Evolutionary conservation across 2,329 filamentous ascomycete genomes (phyloP).

Genomic region (Pseudovirgaria hyperparasitica): DNA sequence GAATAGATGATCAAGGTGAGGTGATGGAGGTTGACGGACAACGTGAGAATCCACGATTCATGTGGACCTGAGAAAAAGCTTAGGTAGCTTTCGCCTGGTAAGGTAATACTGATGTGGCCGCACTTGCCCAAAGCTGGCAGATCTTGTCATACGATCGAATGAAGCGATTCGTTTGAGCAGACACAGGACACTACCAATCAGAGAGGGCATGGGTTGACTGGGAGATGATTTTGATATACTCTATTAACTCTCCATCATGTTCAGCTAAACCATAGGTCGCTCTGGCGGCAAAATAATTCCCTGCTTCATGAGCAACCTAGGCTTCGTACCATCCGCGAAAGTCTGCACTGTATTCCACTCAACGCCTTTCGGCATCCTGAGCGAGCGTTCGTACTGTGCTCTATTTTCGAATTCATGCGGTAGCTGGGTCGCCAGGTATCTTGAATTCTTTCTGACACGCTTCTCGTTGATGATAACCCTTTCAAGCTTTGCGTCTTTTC

Average conservation of each 20-base stretch:
- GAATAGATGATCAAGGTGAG: too few relatives aligned
- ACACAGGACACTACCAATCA: too few relatives aligned
- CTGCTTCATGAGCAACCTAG: slow-evolving; percentile 79
- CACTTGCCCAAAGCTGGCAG: too few relatives aligned
- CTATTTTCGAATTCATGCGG: slow-evolving; percentile 83
- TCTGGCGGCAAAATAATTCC: slow-evolving; percentile 86
- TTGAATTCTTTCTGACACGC: slow-evolving; percentile 76
- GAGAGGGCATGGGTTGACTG: too few relatives aligned
- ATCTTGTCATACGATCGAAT: too few relatives aligned
- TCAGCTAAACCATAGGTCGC: slow-evolving; percentile 48
- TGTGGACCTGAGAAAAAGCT: too few relatives aligned
- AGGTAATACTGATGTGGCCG: too few relatives aligned
- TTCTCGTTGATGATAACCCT: slow-evolving; percentile 91
- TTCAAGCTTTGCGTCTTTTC: slow-evolving; percentile 71
- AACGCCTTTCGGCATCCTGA: slow-evolving; percentile 76
- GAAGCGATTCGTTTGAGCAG: too few relatives aligned
- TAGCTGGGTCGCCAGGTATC: slow-evolving; percentile 71
- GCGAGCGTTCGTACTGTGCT: slow-evolving; percentile 79
- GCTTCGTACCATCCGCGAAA: slow-evolving; percentile 81
- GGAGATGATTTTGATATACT: too few relatives aligned
- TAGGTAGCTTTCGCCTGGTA: too few relatives aligned
- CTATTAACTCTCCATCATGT: neutral
- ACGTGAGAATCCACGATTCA: too few relatives aligned
- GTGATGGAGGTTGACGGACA: too few relatives aligned
- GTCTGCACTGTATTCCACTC: slow-evolving; percentile 97